phyloP scores from a whole-genome alignment of 139 green algal species.

The Asterochloris erici region DNA sequence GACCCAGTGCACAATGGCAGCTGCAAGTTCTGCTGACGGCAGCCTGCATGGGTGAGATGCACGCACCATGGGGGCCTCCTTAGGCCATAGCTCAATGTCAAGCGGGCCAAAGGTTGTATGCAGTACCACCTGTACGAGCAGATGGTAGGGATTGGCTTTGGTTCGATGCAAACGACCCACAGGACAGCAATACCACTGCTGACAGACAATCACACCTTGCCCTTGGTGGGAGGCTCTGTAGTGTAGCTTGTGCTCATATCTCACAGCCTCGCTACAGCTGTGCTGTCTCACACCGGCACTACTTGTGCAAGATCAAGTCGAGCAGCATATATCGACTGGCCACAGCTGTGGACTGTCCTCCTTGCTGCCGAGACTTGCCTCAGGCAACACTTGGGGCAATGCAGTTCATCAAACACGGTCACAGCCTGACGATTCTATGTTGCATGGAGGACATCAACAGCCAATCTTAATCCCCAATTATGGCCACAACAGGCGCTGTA shows the following conservation, averaged over 20 bases:
- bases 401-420: too few relatives aligned
- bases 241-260: slow-evolving; percentile 85
- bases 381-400: too few relatives aligned
- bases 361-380: too few relatives aligned
- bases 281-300: too few relatives aligned
- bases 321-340: too few relatives aligned
- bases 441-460: too few relatives aligned
- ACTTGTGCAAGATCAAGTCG: too few relatives aligned
- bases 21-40: not conserved
- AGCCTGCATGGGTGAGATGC: not conserved
- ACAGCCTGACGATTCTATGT: too few relatives aligned
- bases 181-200: slow-evolving; percentile 9
- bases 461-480: too few relatives aligned
- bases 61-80: slow-evolving; percentile 85
- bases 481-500: too few relatives aligned
- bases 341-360: too few relatives aligned
- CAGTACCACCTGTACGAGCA: slow-evolving; percentile 73
- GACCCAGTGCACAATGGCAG: not conserved
- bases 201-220: slow-evolving; percentile 70
- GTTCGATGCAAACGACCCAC: not conserved
- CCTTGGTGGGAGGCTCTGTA: slow-evolving; percentile 89
- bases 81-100: slow-evolving; percentile 96
- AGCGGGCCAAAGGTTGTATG: slow-evolving; percentile 86
- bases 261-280: not conserved
- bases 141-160: not conserved